Conservation (phyloP, 2,329 filamentous ascomycete species). For the Fusarium sp. region DNA sequence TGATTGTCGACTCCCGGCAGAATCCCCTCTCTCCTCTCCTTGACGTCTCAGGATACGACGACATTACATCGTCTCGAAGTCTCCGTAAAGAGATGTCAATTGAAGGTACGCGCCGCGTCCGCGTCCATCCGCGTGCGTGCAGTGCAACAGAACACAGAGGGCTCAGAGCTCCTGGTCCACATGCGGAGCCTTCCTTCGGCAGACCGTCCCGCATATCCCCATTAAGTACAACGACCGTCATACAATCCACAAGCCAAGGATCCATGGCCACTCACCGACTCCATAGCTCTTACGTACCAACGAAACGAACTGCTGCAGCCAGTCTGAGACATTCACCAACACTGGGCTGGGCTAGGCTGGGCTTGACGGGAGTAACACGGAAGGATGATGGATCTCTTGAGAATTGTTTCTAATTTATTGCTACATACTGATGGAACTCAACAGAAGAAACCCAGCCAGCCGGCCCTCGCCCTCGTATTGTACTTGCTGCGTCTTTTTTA, state of each 20-base stretch:
- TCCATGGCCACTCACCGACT: conserved; percentile 49
- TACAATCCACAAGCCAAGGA: conserved; percentile 42
- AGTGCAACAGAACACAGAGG: conserved; percentile 25
- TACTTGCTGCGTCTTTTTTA: conserved; percentile 1
- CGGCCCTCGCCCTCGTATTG: background rate
- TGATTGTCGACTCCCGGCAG: conserved; percentile 3
- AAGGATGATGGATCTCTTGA: background rate
- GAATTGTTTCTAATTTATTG: background rate
- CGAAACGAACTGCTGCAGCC: conserved; percentile 44
- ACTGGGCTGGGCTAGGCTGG: conserved; percentile 20
- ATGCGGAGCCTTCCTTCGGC: conserved; percentile 35
- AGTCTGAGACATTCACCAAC: conserved; percentile 25
- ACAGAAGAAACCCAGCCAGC: background rate
- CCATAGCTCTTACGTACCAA: conserved; percentile 45
- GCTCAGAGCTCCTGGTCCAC: conserved; percentile 6
- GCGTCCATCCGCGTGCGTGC: background rate
- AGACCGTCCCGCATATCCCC: conserved; percentile 39
- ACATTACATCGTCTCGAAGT: conserved; percentile 9
- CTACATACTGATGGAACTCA: too few relatives aligned
- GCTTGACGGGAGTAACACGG: conserved; percentile 25
- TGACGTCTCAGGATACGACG: conserved; percentile 9
- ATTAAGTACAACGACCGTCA: conserved; percentile 39
- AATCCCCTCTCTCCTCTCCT: background rate
- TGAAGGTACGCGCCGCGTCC: conserved; percentile 40
- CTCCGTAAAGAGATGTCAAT: conserved; percentile 26